Conservation (phyloP, 2,329 filamentous ascomycete genomes). For the Xylariaceae sp. region DNA sequence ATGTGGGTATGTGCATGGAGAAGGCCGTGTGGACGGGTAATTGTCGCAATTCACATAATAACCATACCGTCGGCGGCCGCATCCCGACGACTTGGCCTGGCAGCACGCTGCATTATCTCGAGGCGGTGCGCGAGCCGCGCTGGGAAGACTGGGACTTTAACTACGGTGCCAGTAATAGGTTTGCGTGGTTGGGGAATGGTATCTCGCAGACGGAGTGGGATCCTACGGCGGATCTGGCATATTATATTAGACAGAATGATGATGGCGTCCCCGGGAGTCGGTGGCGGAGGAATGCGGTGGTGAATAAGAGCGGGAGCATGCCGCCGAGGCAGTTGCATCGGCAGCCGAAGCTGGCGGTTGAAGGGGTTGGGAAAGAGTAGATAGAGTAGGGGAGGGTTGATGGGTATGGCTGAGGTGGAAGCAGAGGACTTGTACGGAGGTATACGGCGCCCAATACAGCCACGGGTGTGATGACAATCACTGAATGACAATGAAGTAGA, state of each 20-base stretch:
- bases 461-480: too few species aligned
- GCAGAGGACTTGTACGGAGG: too few species aligned
- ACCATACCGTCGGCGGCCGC: conserved; percentile 37
- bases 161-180: conserved; percentile 33
- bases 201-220: conserved; percentile 39
- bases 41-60: conserved; percentile 47
- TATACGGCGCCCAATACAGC: too few species aligned
- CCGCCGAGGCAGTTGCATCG: not conserved
- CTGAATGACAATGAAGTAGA: too few species aligned
- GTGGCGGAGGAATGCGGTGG: not conserved
- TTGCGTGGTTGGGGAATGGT: conserved; percentile 40
- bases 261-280: not conserved
- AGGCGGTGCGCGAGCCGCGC: conserved; percentile 41
- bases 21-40: conserved; percentile 41
- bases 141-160: conserved; percentile 44
- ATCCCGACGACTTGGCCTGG: conserved; percentile 43
- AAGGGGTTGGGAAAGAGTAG: not conserved
- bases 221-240: conserved; percentile 35
- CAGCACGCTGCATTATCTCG: conserved; percentile 45
- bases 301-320: not conserved
- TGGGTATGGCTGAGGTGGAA: too few species aligned
- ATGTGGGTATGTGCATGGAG: conserved; percentile 42
- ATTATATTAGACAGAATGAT: conserved; percentile 15
- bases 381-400: not conserved
- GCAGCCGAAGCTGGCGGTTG: not conserved